Base-by-base conservation (phyloP, 148 eudicot genomes). In the Vaccinium corymbosum region DNA sequence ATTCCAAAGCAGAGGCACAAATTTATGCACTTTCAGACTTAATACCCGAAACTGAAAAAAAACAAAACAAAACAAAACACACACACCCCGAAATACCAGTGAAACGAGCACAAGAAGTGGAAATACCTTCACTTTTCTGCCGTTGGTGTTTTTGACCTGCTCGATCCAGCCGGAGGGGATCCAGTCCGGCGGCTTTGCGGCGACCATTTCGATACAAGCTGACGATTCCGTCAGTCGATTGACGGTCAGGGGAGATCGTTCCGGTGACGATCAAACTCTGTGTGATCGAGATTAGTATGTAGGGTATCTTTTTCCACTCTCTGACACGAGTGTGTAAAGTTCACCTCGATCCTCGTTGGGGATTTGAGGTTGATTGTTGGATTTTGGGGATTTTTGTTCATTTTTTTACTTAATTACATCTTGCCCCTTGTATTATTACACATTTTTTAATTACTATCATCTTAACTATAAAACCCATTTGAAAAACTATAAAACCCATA, bases 151-250 rank as follows among this genome's bases (percentile, higher is more conserved):
- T 84, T 87, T 84, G 62, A 86, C 59, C 56, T 85, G 84, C 82
- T 87, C 70, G 80, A 81, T 89, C 94, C 93, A 92, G 25, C 90
- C 94, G 73, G 90, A 57, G 56, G 93, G 94, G 20, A 84, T 92
- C 85, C 90, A 86, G 38, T 83, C 92, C 42, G 86, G 82, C 79
- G 85, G 74, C 46, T 62, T 82, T 46, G 78, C 88, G 25, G 89
- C 80, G 52, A 84, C 85, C 94, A 89, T 89, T 75, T 84, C 25
- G 29, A 83, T 5, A 55, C 50, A 13, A 71, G 32, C 62, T 71
- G n/a, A 76, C 27, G 84, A 62, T n/a, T 80, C 75, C 64, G 81
- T 55, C 46, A 16, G 16, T 11, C 22, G 38, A 53, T 11, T 17
- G 6, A 48, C 49, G 16, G 49, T 0, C 12, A n/a, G 68, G 29